phyloP scores from a whole-genome alignment of 805 yeast genomes.

The Nakazawaea siamensis region DNA sequence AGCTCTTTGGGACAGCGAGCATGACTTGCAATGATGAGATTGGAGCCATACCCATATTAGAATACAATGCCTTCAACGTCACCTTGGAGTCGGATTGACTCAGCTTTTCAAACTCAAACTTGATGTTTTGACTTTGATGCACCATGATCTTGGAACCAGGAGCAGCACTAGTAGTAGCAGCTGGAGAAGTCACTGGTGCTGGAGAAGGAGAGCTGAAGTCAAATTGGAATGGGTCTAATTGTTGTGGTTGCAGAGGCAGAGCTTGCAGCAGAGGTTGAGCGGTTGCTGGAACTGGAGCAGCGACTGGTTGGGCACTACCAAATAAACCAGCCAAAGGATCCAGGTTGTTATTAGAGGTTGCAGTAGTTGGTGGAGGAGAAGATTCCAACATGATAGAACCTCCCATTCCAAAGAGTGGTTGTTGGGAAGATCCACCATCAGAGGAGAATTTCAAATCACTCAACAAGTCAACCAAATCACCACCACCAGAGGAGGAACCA shows the following conservation, averaged over 20 bases:
- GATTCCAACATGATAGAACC: conserved; percentile 25
- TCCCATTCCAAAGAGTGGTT: conserved; percentile 16
- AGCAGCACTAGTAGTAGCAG: conserved; percentile 1
- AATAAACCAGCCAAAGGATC: not conserved
- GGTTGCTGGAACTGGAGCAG: not conserved
- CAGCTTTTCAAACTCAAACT: conserved; percentile 36
- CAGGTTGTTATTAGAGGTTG: conserved; percentile 2
- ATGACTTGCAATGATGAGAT: conserved; percentile 47
- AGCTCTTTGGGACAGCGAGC: conserved; percentile 64
- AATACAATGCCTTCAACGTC: conserved; percentile 38
- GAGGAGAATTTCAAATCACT: conserved; percentile 39
- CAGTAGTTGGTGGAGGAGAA: conserved; percentile 18
- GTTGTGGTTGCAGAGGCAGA: conserved; percentile 12
- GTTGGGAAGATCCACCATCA: conserved; percentile 47
- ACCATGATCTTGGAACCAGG: conserved; percentile 16
- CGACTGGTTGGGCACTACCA: conserved; percentile 1
- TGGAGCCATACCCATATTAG: conserved; percentile 38
- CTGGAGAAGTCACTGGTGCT: not conserved
- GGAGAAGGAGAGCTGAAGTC: conserved; percentile 15
- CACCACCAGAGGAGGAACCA: conserved; percentile 19
- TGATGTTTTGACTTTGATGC: conserved; percentile 36
- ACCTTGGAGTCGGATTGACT: conserved; percentile 29
- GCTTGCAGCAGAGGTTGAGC: conserved; percentile 3
- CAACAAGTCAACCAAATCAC: conserved; percentile 57
- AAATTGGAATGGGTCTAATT: conserved; percentile 26